A percentile compares a stretch with the other conserved stretches of the same genome.
phyloP scores from a whole-genome alignment of 495 filamentous ascomycete species.

The Hyaloscypha variabilis region DNA sequence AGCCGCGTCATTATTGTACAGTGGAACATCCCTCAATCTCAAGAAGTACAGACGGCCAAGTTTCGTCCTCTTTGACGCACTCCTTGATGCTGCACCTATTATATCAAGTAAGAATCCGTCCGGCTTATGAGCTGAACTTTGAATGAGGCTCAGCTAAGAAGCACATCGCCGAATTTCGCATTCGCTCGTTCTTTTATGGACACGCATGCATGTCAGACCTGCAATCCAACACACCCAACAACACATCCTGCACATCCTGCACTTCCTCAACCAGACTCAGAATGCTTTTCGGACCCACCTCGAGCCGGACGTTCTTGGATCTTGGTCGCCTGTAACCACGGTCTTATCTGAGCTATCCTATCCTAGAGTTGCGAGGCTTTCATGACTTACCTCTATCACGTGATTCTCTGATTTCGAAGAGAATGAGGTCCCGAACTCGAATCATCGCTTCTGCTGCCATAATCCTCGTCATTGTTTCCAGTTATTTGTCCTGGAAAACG shows the following conservation, averaged over 20 bases:
- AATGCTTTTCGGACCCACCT: not conserved
- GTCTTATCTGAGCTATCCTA: not conserved
- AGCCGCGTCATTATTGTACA: no score
- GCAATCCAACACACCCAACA: not conserved
- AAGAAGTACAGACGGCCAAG: no score
- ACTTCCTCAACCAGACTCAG: not conserved
- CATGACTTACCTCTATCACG: not conserved
- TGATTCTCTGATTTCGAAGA: not conserved
- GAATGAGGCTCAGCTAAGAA: not conserved
- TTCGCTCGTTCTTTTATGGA: not conserved
- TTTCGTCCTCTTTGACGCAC: not conserved
- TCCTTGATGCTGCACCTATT: not conserved
- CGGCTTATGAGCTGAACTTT: not conserved
- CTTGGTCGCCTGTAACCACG: not conserved
- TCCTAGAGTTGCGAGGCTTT: not conserved
- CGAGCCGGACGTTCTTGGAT: not conserved
- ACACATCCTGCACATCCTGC: no score
- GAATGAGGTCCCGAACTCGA: conserved; percentile 3
- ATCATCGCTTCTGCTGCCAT: not conserved
- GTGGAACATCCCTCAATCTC: no score
- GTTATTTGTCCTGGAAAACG: not conserved
- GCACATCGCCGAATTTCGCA: not conserved
- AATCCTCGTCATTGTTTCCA: not conserved
- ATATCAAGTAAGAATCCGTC: not conserved
- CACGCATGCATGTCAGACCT: not conserved